Percentiles rank a stretch among this genome's conserved stretches.
Evolutionary conservation across 805 yeast genomes (phyloP).

Genomic region (Huiozyma naganishii): DNA sequence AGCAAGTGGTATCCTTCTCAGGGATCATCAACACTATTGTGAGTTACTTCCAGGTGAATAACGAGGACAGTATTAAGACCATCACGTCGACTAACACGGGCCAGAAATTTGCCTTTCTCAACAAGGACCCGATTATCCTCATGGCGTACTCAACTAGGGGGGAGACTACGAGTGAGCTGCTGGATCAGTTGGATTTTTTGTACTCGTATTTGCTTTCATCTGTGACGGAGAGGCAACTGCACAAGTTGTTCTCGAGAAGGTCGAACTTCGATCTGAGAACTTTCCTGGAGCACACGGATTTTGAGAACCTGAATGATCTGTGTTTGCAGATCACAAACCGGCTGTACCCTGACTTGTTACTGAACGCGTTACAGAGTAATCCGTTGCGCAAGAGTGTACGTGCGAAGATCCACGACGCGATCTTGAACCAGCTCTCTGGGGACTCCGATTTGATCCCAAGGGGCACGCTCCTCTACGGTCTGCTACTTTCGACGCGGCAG

Average conservation of each 20-base stretch:
- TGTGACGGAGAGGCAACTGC: slow-evolving; percentile 68
- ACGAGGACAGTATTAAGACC: slow-evolving; percentile 31
- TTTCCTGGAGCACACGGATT: slow-evolving; percentile 64
- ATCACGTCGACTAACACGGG: slow-evolving; percentile 25
- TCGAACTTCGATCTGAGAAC: slow-evolving; percentile 76
- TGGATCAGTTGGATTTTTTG: slow-evolving; percentile 57
- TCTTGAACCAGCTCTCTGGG: slow-evolving; percentile 14
- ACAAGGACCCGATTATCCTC: slow-evolving; percentile 58
- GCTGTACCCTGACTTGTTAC: slow-evolving; percentile 47
- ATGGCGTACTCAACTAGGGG: slow-evolving; percentile 54
- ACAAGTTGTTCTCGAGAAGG: slow-evolving; percentile 54
- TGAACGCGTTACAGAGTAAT: slow-evolving; percentile 58
- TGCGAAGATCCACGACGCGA: slow-evolving; percentile 32
- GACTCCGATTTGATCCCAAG: slow-evolving; percentile 28
- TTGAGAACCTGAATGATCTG: slow-evolving; percentile 56
- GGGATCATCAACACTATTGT: slow-evolving; percentile 76
- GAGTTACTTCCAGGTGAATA: slow-evolving; percentile 46
- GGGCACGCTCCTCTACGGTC: slow-evolving; percentile 58
- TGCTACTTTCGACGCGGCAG: slow-evolving; percentile 47
- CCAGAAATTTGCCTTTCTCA: slow-evolving; percentile 41
- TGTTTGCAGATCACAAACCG: slow-evolving; percentile 39
- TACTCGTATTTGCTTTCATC: slow-evolving; percentile 76
- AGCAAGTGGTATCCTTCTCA: slow-evolving; percentile 51
- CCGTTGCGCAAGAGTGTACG: slow-evolving; percentile 50
- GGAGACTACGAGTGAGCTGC: slow-evolving; percentile 41